phyloP scores from a whole-genome alignment of 2,329 filamentous ascomycete species.

The Metarhizium brunneum region DNA sequence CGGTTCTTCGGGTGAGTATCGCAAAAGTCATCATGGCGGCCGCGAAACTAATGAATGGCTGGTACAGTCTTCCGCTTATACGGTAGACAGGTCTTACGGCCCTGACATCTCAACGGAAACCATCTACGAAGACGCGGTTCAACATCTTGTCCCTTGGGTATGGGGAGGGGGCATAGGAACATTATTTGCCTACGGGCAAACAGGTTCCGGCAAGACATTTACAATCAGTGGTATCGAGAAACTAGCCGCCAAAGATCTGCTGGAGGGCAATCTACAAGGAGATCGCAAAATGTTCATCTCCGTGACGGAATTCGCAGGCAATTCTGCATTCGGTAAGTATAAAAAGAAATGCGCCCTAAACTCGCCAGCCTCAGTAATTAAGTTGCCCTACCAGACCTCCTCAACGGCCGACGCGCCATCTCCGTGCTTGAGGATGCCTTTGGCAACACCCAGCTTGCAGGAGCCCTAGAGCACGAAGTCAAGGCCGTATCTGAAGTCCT shows the following conservation, averaged over 20 bases:
- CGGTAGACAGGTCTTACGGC: too few species aligned
- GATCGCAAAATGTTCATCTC: constrained; percentile 24
- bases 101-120: too few species aligned
- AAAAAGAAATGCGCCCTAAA: not conserved
- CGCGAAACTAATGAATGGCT: too few species aligned
- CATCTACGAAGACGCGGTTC: too few species aligned
- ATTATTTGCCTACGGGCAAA: constrained; percentile 40
- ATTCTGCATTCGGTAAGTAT: constrained; percentile 18
- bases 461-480: too few species aligned
- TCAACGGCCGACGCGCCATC: too few species aligned
- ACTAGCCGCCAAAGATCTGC: constrained; percentile 13
- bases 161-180: constrained; percentile 38
- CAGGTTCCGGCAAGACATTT: constrained; percentile 38
- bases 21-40: too few species aligned
- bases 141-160: constrained; percentile 30
- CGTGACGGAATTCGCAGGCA: constrained; percentile 30
- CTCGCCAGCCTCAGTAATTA: not conserved
- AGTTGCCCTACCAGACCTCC: not conserved
- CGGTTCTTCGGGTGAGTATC: too few species aligned
- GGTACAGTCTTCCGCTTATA: too few species aligned
- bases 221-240: constrained; percentile 32
- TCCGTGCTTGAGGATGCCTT: too few species aligned
- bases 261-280: constrained; percentile 18
- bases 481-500: too few species aligned
- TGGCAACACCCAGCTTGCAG: too few species aligned